Conservation (phyloP, 1,139 yeast genomes). For the Debaryomyces sp. region DNA sequence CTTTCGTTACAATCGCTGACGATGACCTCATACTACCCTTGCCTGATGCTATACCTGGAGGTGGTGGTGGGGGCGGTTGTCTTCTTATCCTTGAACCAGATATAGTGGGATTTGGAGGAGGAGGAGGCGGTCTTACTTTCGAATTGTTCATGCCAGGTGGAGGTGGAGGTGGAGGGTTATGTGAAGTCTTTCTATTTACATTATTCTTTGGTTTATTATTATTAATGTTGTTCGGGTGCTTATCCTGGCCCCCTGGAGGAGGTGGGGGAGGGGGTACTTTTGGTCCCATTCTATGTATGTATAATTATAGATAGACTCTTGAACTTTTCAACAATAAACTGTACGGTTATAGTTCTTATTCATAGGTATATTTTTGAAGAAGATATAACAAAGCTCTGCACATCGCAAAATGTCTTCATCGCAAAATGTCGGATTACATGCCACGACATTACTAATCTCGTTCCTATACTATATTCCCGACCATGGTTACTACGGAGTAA, state of each 20-base stretch:
- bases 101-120: slow-evolving; percentile 11
- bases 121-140: slow-evolving; percentile 15
- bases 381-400: background rate
- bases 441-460: background rate
- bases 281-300: slow-evolving; percentile 23
- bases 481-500: background rate
- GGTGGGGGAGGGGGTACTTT: slow-evolving; percentile 37
- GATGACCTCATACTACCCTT: background rate
- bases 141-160: slow-evolving; percentile 9
- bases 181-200: slow-evolving; percentile 8
- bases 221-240: slow-evolving; percentile 11
- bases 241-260: slow-evolving; percentile 21
- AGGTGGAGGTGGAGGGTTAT: slow-evolving; percentile 18
- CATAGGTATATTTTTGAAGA: background rate
- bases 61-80: slow-evolving; percentile 24
- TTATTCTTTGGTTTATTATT: slow-evolving; percentile 7
- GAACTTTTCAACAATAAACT: background rate
- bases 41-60: slow-evolving; percentile 6
- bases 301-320: background rate
- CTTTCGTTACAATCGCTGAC: slow-evolving; percentile 8
- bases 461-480: background rate
- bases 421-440: background rate
- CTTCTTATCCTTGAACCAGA: background rate
- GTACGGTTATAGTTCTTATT: background rate
- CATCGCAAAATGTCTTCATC: slow-evolving; percentile 3